Evolutionary conservation across 208 protist genomes (phyloP), one percentile per base, ranked within the genome.

Genomic region (Trypanosomatidae sp.): DNA sequence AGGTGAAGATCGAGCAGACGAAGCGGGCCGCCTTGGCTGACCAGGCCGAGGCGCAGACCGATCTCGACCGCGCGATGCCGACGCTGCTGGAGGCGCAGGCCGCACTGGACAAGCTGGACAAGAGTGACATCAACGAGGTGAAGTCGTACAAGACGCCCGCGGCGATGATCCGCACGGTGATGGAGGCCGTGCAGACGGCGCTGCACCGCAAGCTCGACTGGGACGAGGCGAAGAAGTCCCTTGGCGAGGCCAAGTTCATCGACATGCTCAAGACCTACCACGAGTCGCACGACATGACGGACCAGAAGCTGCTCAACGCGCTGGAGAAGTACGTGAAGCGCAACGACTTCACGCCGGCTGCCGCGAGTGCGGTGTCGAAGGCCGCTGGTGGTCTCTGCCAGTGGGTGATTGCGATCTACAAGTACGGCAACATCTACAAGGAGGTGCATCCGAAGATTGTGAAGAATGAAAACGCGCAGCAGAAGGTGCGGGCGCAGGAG

Each of bases 401-500:
- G 89, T 99, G 99, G 99, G 98, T 99, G 25, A 92, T 97, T 70
- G 98, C 98, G 33, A 99, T 99, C 82, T 91, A 99, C 79, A 95
- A 98, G 74, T 99, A 98, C 81, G 98, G 94, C 49, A 91, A 97
- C 70, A 95, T 99, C 66, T 98, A 92, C 83, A 98, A 98, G 76
- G 95, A 99, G 73, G 98, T 99, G 30, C 92, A 97, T 68, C 99
- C 99, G 3, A 99, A 99, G 83, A 97, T 98, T 50, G 80, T 97
- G 10, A 97, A 96, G 80, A 95, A 99, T 58, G 87, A 98, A 77
- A 95, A 93, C 64, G 96, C 98, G 19, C 88, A 96, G 80, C 87
- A 96, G 64, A 91, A 93, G 74, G 93, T 99, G 65, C 85, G 88
- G 41, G 90, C 91, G 58, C 99, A 99, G 86, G 94, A 99, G 83